A percentile compares a stretch with the other conserved stretches of the same genome.
Evolutionary conservation across 139 green algal species (phyloP).

Genomic region (Chlamydomonas sphaeroides): DNA sequence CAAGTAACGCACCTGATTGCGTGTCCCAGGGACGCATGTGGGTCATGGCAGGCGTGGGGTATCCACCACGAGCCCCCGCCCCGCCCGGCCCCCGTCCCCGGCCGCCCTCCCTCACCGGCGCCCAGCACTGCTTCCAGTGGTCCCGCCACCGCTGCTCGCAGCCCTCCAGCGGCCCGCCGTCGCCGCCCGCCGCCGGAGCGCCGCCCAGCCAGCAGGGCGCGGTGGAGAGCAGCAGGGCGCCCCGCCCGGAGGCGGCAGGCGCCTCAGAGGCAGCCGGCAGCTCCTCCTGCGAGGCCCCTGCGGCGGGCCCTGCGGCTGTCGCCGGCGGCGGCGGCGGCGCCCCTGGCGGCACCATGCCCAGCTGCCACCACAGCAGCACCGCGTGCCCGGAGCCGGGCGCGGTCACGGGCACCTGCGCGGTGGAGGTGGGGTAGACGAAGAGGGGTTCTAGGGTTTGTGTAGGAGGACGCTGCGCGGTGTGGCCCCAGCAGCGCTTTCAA

Average conservation of each 20-base stretch:
- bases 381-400: slow-evolving; percentile 50
- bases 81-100: neutral
- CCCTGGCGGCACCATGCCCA: slow-evolving; percentile 42
- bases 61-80: neutral
- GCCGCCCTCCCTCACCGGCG: slow-evolving; percentile 11
- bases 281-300: too few relatives aligned
- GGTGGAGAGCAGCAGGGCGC: slow-evolving; percentile 48
- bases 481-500: too few relatives aligned
- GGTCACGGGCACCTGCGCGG: slow-evolving; percentile 25
- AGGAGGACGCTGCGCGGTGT: too few relatives aligned
- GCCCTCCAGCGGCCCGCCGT: slow-evolving; percentile 13
- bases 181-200: neutral
- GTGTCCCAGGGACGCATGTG: too few relatives aligned
- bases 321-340: neutral
- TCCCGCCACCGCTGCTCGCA: slow-evolving; percentile 59
- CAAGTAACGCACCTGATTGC: too few relatives aligned
- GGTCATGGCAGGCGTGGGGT: neutral
- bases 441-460: too few relatives aligned
- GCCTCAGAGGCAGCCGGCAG: too few relatives aligned
- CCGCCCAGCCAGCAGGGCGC: slow-evolving; percentile 46
- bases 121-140: slow-evolving; percentile 73
- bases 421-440: neutral
- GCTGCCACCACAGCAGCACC: slow-evolving; percentile 70
- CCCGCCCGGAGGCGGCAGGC: neutral
- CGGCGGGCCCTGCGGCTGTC: neutral